Base-by-base conservation (phyloP, 2,329 filamentous ascomycete genomes). In the Fusarium dimerum region DNA sequence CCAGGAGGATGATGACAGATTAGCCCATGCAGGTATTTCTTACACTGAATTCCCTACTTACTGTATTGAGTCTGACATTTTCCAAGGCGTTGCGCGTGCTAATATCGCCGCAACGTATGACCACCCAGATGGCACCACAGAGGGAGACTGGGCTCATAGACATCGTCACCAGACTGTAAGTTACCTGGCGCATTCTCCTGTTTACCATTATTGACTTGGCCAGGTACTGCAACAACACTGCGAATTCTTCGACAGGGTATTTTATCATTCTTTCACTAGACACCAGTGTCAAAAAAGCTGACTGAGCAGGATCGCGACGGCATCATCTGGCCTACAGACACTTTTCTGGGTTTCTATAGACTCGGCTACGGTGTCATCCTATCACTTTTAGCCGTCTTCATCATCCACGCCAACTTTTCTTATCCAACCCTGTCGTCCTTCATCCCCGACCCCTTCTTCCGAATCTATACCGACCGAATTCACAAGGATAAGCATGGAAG, bases 401-500 rank as follows among this genome's bases (percentile, higher is more conserved):
- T 43, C 42, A 43, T 43, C 20, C 42, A 43, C 20, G 42, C 17
- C 18, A 43, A 43, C 42, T 43, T 43, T n/a, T 43, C 42, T 3
- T 43, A 43, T 20, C 42, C 42, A 20, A 43, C 42, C 10, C 20
- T 26, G 8, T 43, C 42, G 20, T 43, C 42, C 11, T 43, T 26
- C 26, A 18, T 43, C 3, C 42, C 42, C 5, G 42, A 43, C 32
- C 42, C 42, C 13, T 43, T 43, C 20, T 32, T 43, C 7, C 42
- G 42, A 12, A 43, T 43, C 26, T 43, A 43, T 29, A 5, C 16
- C 10, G 42, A 30, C 20, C 29, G 32, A 6, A 32, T 43, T 29
- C 42, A 43, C 42, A 43, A 43, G 20, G 42, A 43, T 20, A 43
- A 43, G 18, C 42, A 43, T 17, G 42, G 42, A 20, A 32, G 48